These are phyloP conservation scores for Achaetomium macrosporum DNA, from an alignment of 2,329 filamentous ascomycete species.

Conservation along the genomic window DNA sequence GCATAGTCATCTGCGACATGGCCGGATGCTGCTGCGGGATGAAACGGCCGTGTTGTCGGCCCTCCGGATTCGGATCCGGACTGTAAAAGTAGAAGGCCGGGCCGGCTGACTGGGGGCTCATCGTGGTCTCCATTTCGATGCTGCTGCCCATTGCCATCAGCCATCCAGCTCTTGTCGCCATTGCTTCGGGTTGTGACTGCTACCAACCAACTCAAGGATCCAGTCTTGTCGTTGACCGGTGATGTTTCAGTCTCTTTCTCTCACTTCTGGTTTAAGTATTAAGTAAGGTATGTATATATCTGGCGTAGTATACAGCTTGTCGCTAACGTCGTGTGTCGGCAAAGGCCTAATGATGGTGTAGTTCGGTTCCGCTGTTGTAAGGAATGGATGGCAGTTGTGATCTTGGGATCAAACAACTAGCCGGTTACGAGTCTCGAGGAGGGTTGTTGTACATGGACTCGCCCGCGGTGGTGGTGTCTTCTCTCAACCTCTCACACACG, in stretches of 20 bases:
- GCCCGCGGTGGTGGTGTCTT: slow-evolving; percentile 15
- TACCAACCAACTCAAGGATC: slow-evolving; percentile 30
- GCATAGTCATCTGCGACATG: slow-evolving; percentile 45
- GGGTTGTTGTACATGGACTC: slow-evolving; percentile 33
- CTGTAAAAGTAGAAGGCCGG: slow-evolving; percentile 87
- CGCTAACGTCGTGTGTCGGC: slow-evolving; percentile 24
- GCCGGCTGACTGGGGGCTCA: slow-evolving; percentile 54
- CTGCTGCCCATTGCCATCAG: slow-evolving; percentile 24
- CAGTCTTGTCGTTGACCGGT: slow-evolving; percentile 3
- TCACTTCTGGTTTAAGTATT: slow-evolving; percentile 21
- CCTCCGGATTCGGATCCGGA: slow-evolving; percentile 66
- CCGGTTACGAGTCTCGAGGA: slow-evolving; percentile 29
- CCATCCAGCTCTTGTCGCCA: slow-evolving; percentile 7
- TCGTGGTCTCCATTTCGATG: slow-evolving; percentile 60
- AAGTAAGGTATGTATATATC: slow-evolving; percentile 29
- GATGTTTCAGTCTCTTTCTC: background rate
- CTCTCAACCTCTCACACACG: background rate
- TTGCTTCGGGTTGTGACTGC: slow-evolving; percentile 4
- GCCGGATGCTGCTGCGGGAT: slow-evolving; percentile 44
- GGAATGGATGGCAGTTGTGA: slow-evolving; percentile 42
- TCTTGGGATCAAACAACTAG: slow-evolving; percentile 27
- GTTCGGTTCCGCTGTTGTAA: slow-evolving; percentile 32
- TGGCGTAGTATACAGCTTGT: slow-evolving; percentile 28
- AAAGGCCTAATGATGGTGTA: slow-evolving; percentile 36
- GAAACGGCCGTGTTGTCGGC: slow-evolving; percentile 71